Evolutionary conservation across 345 rosid species (phyloP), one percentile per base, ranked within the genome.

Genomic region (Moringa oleifera): DNA sequence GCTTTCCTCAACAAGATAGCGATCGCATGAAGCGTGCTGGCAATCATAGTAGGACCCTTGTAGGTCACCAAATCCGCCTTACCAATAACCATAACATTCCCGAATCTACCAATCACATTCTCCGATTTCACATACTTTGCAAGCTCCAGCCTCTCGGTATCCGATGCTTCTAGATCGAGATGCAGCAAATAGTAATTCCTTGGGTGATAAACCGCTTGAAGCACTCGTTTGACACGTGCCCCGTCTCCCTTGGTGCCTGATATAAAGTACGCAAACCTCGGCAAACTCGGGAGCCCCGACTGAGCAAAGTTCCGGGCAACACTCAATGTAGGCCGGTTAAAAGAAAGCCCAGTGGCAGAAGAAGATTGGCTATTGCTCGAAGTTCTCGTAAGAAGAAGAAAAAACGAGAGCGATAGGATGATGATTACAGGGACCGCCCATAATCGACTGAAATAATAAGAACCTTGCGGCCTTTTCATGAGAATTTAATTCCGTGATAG

Each of bases 11-110:
- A 64, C 78, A 94, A 61, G 59, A 93, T 74, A 13, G 96, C 86
- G 55, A 81, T 66, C 1, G 89, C 90, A 20, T 82, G 96, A 61
- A 93, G 95, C 61, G 84, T 82, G 50, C 67, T 79, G 20, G 99
- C 97, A 53, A 90, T 77, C 88, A 69, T 70, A 0, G 99, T 90
- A 20, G 97, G 96, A 0, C 99, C 97, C 73, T 82, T 90, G 54
- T 77, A 77, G 21, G 95, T 90, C 0, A 90, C 80, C 82, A 88
- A 79, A 84, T 93, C 80, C 23, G 95, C 84, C 45, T 85, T 80
- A 36, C 94, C 97, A 56, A 88, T 73, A 37, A 90, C 96, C 90
- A 86, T 82, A 65, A 93, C 98, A 51, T 93, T 93, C 73, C 79
- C 68, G 36, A 86, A 76, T 60, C 65, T 82, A 73, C 83, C 60